Percentiles rank a stretch among this genome's conserved stretches.
These are phyloP conservation scores for Akanthomyces muscarius DNA, from an alignment of 2,329 filamentous ascomycete genomes.

Conservation along the genomic window DNA sequence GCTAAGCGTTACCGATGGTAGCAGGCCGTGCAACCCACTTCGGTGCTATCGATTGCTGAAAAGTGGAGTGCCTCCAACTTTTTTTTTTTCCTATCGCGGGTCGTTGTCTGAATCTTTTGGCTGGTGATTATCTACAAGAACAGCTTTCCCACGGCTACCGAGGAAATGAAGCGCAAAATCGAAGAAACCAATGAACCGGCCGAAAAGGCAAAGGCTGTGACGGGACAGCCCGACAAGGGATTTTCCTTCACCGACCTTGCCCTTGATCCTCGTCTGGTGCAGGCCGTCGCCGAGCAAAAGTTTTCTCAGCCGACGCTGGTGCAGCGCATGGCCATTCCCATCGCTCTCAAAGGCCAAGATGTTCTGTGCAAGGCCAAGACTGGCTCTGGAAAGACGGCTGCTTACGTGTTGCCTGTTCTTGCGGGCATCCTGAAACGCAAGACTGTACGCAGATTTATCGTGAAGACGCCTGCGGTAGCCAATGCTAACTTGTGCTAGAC, in stretches of 20 bases:
- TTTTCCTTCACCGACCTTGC: slow-evolving; percentile 70
- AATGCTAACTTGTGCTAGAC: slow-evolving; percentile 33
- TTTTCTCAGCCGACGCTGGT: slow-evolving; percentile 86
- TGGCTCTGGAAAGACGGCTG: slow-evolving; percentile 95
- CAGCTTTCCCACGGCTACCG: not conserved
- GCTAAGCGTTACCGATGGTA: not conserved
- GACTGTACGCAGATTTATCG: slow-evolving; percentile 40
- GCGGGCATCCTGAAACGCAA: slow-evolving; percentile 80
- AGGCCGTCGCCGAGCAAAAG: slow-evolving; percentile 78
- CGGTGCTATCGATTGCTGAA: not conserved
- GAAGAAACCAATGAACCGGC: not conserved
- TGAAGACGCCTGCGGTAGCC: no score
- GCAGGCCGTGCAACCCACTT: not conserved
- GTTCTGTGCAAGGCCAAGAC: slow-evolving; percentile 90
- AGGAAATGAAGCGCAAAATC: slow-evolving; percentile 16
- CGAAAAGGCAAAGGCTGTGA: not conserved
- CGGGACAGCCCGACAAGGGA: slow-evolving; percentile 26
- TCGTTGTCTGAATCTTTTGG: not conserved
- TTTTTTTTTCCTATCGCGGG: slow-evolving; percentile 13
- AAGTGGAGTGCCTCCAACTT: slow-evolving; percentile 7
- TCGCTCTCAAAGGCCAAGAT: slow-evolving; percentile 83
- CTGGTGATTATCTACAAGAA: not conserved
- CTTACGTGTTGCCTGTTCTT: slow-evolving; percentile 86
- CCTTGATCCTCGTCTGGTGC: slow-evolving; percentile 79
- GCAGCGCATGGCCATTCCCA: slow-evolving; percentile 80